phyloP scores from a whole-genome alignment of 495 filamentous ascomycete species.

The Aspergillus haitiensis region DNA sequence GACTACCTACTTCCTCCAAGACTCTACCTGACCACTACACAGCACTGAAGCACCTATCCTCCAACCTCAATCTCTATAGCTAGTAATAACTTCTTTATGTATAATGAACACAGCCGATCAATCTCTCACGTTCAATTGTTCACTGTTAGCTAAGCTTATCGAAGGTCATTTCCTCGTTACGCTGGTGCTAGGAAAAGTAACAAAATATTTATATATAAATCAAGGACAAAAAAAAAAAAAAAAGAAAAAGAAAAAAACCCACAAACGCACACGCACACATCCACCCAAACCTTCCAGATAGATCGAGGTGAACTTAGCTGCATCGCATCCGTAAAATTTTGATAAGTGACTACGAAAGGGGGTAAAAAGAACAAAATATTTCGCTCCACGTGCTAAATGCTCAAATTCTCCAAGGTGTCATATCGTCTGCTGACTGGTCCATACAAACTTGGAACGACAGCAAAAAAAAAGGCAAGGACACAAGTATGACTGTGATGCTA shows the following conservation, averaged over 20 bases:
- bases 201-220: not conserved
- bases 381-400: constrained; percentile 50
- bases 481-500: constrained; percentile 15
- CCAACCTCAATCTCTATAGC: no score
- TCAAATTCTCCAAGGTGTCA: constrained; percentile 32
- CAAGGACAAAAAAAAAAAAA: not conserved
- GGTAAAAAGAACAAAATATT: constrained; percentile 34
- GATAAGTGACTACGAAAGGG: constrained; percentile 17
- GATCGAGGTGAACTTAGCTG: constrained; percentile 18
- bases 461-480: constrained; percentile 12
- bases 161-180: constrained; percentile 16
- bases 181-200: constrained; percentile 5
- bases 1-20: no score
- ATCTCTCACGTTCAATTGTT: not conserved
- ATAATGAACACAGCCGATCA: no score
- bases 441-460: not conserved
- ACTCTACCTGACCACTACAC: no score
- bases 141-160: constrained; percentile 9
- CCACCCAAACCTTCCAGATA: constrained; percentile 12
- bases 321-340: constrained; percentile 12
- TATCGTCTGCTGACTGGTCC: constrained; percentile 30
- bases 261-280: not conserved
- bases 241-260: constrained; percentile 4
- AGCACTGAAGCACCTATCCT: no score
- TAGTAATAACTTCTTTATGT: no score